Evolutionary conservation across 305 asterid species (phyloP).

Genomic region (Andrographis paniculata): DNA sequence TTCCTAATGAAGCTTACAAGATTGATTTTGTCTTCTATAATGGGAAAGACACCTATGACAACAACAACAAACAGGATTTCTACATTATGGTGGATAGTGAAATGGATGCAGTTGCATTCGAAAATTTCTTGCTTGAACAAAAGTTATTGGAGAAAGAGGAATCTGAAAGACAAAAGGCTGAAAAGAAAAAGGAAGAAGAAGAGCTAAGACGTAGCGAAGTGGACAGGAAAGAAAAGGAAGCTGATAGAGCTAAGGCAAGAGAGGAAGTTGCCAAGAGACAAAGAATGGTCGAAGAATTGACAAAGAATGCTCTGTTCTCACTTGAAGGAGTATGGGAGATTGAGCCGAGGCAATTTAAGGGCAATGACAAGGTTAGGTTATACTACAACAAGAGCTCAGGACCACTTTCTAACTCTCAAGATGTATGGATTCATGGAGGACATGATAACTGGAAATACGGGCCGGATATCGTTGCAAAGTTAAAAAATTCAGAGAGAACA

Average conservation of each 20-base stretch:
- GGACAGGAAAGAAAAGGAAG: slow-evolving; percentile 59
- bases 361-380: slow-evolving; percentile 51
- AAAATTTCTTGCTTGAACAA: slow-evolving; percentile 88
- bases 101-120: slow-evolving; percentile 65
- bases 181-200: slow-evolving; percentile 60
- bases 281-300: slow-evolving; percentile 34
- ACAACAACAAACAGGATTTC: slow-evolving; percentile 72
- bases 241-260: slow-evolving; percentile 71
- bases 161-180: slow-evolving; percentile 57
- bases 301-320: slow-evolving; percentile 37
- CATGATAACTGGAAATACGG: slow-evolving; percentile 79
- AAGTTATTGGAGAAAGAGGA: slow-evolving; percentile 67
- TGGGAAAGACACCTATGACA: slow-evolving; percentile 79
- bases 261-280: slow-evolving; percentile 54
- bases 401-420: slow-evolving; percentile 53
- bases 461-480: slow-evolving; percentile 57
- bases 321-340: slow-evolving; percentile 61
- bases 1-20: slow-evolving; percentile 91
- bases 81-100: slow-evolving; percentile 68
- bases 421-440: slow-evolving; percentile 94
- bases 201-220: slow-evolving; percentile 67
- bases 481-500: slow-evolving; percentile 36
- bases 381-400: slow-evolving; percentile 73
- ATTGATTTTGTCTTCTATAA: slow-evolving; percentile 83
- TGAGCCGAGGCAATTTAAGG: slow-evolving; percentile 55